Evolutionary conservation across 495 filamentous ascomycete genomes (phyloP).

Genomic region (Amniculicola lignicola): DNA sequence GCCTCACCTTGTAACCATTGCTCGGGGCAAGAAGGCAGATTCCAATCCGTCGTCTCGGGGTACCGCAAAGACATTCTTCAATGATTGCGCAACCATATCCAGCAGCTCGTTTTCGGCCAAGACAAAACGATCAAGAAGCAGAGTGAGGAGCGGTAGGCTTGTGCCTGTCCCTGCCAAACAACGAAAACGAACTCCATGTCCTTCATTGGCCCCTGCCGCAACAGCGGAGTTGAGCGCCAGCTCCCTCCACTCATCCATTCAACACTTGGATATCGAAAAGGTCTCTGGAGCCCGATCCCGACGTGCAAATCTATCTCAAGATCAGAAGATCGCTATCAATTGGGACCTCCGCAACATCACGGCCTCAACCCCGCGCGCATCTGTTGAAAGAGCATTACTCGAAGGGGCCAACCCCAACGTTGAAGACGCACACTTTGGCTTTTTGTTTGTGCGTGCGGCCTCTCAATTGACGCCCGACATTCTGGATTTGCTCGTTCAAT

Average conservation of each 20-base stretch:
- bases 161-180: background rate
- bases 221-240: background rate
- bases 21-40: background rate
- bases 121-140: background rate
- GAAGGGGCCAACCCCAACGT: slow-evolving; percentile 19
- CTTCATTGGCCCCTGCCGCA: background rate
- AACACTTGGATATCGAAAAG: slow-evolving; percentile 5
- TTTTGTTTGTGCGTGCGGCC: slow-evolving; percentile 5
- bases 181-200: background rate
- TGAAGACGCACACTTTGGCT: slow-evolving; percentile 6
- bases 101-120: background rate
- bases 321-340: slow-evolving; percentile 13
- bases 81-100: slow-evolving; percentile 1
- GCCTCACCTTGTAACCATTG: background rate
- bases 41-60: no score
- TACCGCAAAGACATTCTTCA: slow-evolving; percentile 9
- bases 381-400: slow-evolving; percentile 8
- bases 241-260: background rate
- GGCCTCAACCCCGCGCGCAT: background rate
- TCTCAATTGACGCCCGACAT: slow-evolving; percentile 1
- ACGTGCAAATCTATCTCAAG: background rate
- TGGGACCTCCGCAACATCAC: slow-evolving; percentile 2
- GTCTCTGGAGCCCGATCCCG: slow-evolving; percentile 1
- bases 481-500: slow-evolving; percentile 7
- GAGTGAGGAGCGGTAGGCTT: background rate